phyloP scores from a whole-genome alignment of 176 grass and related monocot species.

The Carex littledalei region DNA sequence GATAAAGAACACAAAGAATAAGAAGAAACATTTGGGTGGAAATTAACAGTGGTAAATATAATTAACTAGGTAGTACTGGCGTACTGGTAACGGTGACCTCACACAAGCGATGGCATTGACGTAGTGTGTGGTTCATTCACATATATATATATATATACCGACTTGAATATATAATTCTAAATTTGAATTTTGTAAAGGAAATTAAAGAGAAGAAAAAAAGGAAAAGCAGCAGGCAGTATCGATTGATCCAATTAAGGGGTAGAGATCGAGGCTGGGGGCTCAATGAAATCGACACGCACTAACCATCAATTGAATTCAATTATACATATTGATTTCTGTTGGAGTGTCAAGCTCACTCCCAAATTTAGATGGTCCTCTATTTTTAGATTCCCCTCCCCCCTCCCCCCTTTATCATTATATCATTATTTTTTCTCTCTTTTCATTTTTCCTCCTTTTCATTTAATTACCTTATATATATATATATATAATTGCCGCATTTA shows the following conservation, averaged over 20 bases:
- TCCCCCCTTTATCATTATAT: no score
- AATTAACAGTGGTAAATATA: no score
- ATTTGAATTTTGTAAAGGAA: neutral
- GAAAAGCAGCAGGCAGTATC: neutral
- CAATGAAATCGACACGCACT: constrained; percentile 3
- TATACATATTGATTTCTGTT: neutral
- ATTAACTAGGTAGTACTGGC: no score
- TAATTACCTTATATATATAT: no score
- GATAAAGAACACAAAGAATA: no score
- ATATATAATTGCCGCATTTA: no score
- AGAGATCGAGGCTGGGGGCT: constrained; percentile 2
- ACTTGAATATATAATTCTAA: neutral
- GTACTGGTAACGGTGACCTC: neutral
- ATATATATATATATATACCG: no score
- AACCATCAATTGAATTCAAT: constrained; percentile 21
- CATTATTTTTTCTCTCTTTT: neutral
- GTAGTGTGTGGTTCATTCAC: neutral
- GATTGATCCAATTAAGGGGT: neutral
- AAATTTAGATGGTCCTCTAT: neutral
- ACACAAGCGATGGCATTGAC: constrained; percentile 15
- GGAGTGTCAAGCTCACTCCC: neutral
- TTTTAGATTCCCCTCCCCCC: neutral
- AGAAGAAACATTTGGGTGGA: no score
- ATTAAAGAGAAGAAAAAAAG: neutral
- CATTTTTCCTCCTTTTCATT: neutral